Evolutionary conservation across 1,284 basidiomycete genomes (phyloP).

Genomic region (Sutorius eximius): DNA sequence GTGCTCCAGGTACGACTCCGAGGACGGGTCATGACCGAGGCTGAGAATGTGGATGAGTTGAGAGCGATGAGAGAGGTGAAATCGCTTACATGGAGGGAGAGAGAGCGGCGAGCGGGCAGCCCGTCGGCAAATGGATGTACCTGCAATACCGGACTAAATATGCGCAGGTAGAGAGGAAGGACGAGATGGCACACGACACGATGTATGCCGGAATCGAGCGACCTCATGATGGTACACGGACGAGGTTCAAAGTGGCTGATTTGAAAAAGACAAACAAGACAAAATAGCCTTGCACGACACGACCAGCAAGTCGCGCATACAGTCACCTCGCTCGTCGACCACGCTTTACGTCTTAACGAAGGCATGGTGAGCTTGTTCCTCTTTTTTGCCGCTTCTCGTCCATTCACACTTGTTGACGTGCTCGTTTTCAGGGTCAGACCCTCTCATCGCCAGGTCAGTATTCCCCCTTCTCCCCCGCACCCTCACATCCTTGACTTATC

Average conservation of each 20-base stretch:
- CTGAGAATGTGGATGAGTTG: background rate
- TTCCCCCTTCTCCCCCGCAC: slow-evolving; percentile 8
- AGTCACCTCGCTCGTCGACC: slow-evolving; percentile 1
- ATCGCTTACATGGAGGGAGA: no score
- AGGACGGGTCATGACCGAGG: slow-evolving; percentile 1
- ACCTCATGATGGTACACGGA: background rate
- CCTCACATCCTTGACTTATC: slow-evolving; percentile 16
- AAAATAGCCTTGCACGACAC: slow-evolving; percentile 27
- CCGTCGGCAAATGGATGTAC: background rate
- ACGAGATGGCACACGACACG: slow-evolving; percentile 29
- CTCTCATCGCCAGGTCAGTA: slow-evolving; percentile 65
- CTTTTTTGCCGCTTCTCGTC: slow-evolving; percentile 4
- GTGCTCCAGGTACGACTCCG: slow-evolving; percentile 23
- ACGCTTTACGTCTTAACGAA: slow-evolving; percentile 34
- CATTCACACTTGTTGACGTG: slow-evolving; percentile 1
- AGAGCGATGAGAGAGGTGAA: no score
- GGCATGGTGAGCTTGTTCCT: slow-evolving; percentile 28
- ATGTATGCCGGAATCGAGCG: slow-evolving; percentile 21
- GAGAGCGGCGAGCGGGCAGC: no score
- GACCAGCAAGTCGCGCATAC: slow-evolving; percentile 14
- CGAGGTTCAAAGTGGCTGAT: background rate
- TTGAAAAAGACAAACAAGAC: slow-evolving; percentile 33
- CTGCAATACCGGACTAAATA: background rate
- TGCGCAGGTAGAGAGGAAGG: slow-evolving; percentile 2
- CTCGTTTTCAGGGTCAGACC: slow-evolving; percentile 61